Evolutionary conservation across 371 early-diverging fungal species (phyloP).

Genomic region (Capniomyces stellatus): DNA sequence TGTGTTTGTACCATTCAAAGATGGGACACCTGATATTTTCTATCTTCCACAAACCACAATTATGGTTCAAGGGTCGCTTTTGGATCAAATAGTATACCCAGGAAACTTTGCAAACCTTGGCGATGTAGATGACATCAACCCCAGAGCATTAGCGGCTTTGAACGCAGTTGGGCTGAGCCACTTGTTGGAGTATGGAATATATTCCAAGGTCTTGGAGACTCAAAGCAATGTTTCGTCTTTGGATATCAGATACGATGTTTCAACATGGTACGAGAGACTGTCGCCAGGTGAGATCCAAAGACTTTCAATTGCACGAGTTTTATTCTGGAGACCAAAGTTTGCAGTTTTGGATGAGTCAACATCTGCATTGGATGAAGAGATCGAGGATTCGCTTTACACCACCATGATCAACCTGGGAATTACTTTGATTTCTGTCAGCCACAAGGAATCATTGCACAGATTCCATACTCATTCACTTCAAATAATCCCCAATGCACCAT

Average conservation of each 20-base stretch:
- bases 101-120: background rate
- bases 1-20: constrained; percentile 16
- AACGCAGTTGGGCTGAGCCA: background rate
- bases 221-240: background rate
- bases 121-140: background rate
- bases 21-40: constrained; percentile 23
- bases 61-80: constrained; percentile 41
- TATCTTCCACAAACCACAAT: constrained; percentile 53
- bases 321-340: constrained; percentile 45
- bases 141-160: background rate
- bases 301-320: constrained; percentile 44
- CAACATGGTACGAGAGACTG: constrained; percentile 37
- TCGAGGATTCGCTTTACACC: constrained; percentile 32
- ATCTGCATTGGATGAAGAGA: constrained; percentile 38
- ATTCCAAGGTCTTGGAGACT: background rate
- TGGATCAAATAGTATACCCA: constrained; percentile 41
- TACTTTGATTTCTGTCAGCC: constrained; percentile 50
- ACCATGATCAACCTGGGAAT: constrained; percentile 29
- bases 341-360: constrained; percentile 61
- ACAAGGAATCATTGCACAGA: constrained; percentile 25
- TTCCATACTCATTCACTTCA: background rate
- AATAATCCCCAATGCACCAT: too few species aligned
- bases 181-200: background rate
- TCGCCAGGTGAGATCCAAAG: constrained; percentile 67
- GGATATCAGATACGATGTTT: background rate